phyloP scores from a whole-genome alignment of 768 basidiomycete species.

The Kwoniella mangroviensis region DNA sequence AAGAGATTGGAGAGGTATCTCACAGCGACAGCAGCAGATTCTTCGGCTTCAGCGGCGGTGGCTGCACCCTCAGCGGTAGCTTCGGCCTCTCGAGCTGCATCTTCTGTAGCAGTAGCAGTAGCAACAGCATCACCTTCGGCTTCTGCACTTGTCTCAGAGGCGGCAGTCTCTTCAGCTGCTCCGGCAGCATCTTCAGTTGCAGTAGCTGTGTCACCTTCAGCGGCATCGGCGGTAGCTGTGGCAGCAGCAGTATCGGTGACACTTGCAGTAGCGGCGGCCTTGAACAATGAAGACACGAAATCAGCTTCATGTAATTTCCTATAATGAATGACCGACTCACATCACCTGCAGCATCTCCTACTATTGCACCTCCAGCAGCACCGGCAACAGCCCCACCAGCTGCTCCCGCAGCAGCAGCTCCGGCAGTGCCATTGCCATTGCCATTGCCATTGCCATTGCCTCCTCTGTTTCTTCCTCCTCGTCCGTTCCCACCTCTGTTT shows the following conservation, averaged over 20 bases:
- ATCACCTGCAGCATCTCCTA: not conserved
- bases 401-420: not conserved
- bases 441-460: not conserved
- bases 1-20: too few relatives aligned
- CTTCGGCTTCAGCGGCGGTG: conserved; percentile 32
- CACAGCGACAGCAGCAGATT: conserved; percentile 16
- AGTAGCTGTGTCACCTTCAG: not conserved
- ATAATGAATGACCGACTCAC: not conserved
- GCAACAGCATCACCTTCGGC: conserved; percentile 8
- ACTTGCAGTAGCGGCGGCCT: not conserved
- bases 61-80: conserved; percentile 11
- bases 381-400: conserved; percentile 1
- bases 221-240: not conserved
- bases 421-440: conserved; percentile 7
- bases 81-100: not conserved
- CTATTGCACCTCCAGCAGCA: not conserved
- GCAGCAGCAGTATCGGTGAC: conserved; percentile 5
- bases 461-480: conserved; percentile 4
- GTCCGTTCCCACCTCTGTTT: conserved; percentile 1
- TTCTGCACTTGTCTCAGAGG: conserved; percentile 7
- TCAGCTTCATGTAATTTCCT: not conserved
- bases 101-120: conserved; percentile 32
- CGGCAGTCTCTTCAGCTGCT: conserved; percentile 21
- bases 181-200: not conserved
- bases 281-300: too few relatives aligned